Base-by-base conservation (phyloP, 164 flowering plant species). In the Brasenia schreberi region DNA sequence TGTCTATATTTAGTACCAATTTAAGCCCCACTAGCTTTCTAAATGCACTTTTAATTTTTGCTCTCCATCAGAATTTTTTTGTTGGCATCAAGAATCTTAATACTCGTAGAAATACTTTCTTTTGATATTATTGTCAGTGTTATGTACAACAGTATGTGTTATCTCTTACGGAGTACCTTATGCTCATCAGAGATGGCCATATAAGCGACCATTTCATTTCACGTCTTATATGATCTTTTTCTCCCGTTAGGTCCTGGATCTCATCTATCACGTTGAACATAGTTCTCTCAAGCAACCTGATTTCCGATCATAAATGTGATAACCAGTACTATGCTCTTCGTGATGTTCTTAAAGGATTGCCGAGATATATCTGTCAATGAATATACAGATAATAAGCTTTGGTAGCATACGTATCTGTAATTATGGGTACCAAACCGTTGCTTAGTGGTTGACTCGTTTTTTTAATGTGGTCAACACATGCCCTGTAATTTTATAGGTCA, bases 281-380 rank as follows among this genome's bases (percentile, higher is more conserved):
- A 65, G 68, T 85, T 56, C 88, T 90, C 23, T 87, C 97, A 0
- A 75, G 81, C 77, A 90, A 86, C 76, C 60, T 93, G 45, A 82
- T 89, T 62, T 75, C 90, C 23, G 97, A 86, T 80, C 98, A 90
- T 70, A 90, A 79, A 75, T 90, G 94, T 68, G 97, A 87, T 68
- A 90, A 81, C 78, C 97, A 93, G 71, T 81, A 81, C 75, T 85
- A 86, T 73, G 97, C 98, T 70, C 79, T 92, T 16, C 76, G 96
- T 72, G 98, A 92, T 69, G 98, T 87, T 56, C 83, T 92, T 61
- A 92, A 92, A 77, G 87, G 92, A 66, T 72, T 88, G 73, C 90
- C 96, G 0, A 19, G 68, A 10, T 61, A 83, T 52, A 52, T 16
- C 39, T 66, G 71, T 18, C 79, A 79, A 45, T 65, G 27, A 42